phyloP scores from a whole-genome alignment of 2,329 filamentous ascomycete species.

The Beauveria bassiana region DNA sequence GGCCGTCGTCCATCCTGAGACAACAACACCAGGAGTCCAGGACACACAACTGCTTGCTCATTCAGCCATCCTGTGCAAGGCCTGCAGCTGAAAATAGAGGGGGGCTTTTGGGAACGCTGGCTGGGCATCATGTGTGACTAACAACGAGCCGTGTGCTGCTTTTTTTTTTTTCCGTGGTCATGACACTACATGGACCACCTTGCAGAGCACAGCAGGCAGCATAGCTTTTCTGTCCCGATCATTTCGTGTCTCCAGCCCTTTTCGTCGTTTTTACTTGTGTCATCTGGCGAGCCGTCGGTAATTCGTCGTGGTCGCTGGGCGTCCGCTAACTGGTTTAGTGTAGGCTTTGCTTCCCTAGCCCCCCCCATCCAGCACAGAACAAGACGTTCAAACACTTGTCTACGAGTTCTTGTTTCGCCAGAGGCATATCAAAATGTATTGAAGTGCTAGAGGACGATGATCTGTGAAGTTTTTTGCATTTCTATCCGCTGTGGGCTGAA shows the following conservation, averaged over 20 bases:
- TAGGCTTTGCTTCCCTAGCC: background rate
- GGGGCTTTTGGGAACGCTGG: background rate
- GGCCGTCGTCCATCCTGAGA: background rate
- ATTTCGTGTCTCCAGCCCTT: background rate
- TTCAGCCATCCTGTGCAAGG: background rate
- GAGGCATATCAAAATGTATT: too few relatives aligned
- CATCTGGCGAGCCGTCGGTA: background rate
- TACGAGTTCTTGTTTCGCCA: background rate
- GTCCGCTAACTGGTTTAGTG: background rate
- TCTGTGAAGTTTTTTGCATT: background rate
- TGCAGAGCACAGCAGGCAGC: background rate
- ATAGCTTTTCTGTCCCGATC: background rate
- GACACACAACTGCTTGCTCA: background rate
- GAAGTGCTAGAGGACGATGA: background rate
- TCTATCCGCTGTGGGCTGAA: background rate
- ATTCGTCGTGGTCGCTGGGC: background rate
- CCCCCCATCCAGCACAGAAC: background rate
- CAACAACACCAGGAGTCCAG: background rate
- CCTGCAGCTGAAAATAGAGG: background rate
- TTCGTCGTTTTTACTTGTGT: background rate
- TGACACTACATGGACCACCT: background rate
- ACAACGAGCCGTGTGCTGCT: background rate
- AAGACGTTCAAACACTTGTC: too few relatives aligned
- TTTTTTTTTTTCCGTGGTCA: background rate
- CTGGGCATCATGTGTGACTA: background rate